Evolutionary conservation across 2,329 filamentous ascomycete species (phyloP), one percentile per base, ranked within the genome.

Genomic region (Pseudocercospora pini-densiflorae): DNA sequence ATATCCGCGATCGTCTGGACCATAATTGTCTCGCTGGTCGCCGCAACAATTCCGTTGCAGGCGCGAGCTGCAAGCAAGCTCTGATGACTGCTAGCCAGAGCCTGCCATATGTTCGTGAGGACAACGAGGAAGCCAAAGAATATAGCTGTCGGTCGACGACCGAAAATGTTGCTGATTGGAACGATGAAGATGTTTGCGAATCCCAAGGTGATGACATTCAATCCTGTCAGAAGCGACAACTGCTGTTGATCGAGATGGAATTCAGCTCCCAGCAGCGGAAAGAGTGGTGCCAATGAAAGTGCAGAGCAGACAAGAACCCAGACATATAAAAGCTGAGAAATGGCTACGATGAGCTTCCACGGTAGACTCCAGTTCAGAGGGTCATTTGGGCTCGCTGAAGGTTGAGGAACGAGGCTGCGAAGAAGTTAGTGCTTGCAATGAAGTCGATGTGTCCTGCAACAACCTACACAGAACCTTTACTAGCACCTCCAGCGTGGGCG

Each of bases 151-250:
- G 79, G 75, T 23, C 81, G 76, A 10, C 81, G 77, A 21, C 81
- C 81, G 59, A 79, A 83, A 59, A 82, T 81, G 66, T 81, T 82
- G 61, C 77, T 79, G 5, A 81, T 68, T 5, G 81, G 81, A 14
- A 83, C 79, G 51, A 81, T 79, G 64, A 83, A 70, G 66, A 83
- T 79, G 61, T 82, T 83, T 21, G 79, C 78, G 62, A 80, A 81
- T 1, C 81, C 81, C 0, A 82, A 76, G 1, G 79, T 80, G 55
- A 83, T 79, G 43, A 83, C 79, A 49, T 79, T 82, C 29, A 81
- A 75, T 0, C 81, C 81, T 1, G 80, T 81, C 6, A 82, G 74
- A 16, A 82, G 72, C 5, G 75, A 77, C 1, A 82, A 71, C 61
- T 81, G 79, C 19, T 77, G 78, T 64, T 80, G 77, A 65, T 77